Conservation (phyloP, 75 land plant species). For the Adiantum capillusveneris region DNA sequence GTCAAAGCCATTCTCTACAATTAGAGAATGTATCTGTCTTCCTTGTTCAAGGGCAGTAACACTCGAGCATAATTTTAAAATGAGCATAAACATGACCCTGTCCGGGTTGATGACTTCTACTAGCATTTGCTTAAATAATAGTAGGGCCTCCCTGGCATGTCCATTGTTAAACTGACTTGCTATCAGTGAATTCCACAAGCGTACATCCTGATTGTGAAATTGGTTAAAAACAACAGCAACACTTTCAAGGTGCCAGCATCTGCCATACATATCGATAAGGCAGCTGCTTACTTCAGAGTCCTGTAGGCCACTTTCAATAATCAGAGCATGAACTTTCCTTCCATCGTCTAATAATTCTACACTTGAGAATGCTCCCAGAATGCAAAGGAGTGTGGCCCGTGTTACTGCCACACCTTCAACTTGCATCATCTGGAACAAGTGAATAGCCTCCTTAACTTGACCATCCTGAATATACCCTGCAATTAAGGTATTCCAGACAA, state of each 20-base stretch:
- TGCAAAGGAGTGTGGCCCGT: neutral
- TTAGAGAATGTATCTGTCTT: conserved; percentile 29
- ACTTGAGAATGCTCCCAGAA: neutral
- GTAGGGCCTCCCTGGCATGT: conserved; percentile 16
- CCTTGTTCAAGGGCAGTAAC: conserved; percentile 22
- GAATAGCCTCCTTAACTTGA: conserved; percentile 18
- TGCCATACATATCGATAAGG: conserved; percentile 40
- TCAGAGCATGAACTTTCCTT: conserved; percentile 27
- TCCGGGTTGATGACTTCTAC: conserved; percentile 16
- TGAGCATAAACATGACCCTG: conserved; percentile 21
- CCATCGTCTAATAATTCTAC: conserved; percentile 11
- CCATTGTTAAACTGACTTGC: conserved; percentile 17
- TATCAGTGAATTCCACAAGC: conserved; percentile 38
- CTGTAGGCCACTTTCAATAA: conserved; percentile 19
- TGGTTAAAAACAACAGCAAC: conserved; percentile 22
- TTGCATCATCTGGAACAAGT: conserved; percentile 13
- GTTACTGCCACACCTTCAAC: neutral
- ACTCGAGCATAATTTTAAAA: conserved; percentile 25
- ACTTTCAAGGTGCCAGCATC: conserved; percentile 25
- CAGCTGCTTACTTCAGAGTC: conserved; percentile 32
- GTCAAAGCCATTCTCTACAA: conserved; percentile 28
- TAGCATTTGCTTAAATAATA: conserved; percentile 28
- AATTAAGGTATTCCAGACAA: conserved; percentile 31
- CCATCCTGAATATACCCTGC: conserved; percentile 26
- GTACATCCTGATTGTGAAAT: conserved; percentile 16